phyloP scores from a whole-genome alignment of 192 early-diverging fungal genomes.

The Ambispora gerdemannii region DNA sequence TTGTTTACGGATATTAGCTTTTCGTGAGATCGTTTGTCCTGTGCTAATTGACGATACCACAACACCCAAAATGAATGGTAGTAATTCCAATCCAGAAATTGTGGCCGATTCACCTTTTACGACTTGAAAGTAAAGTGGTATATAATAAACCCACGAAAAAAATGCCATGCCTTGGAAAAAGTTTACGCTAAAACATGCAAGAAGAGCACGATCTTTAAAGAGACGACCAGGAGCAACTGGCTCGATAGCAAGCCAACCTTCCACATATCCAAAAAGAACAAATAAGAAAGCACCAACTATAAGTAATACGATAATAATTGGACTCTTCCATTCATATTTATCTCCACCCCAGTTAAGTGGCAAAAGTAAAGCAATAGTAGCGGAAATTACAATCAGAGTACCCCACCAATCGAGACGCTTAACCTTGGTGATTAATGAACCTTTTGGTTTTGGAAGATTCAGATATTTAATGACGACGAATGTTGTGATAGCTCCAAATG shows the following conservation, averaged over 20 bases:
- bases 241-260: slow-evolving; percentile 61
- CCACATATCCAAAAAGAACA: slow-evolving; percentile 55
- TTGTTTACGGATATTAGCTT: slow-evolving; percentile 56
- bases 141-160: slow-evolving; percentile 67
- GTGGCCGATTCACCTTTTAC: slow-evolving; percentile 72
- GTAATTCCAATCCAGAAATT: slow-evolving; percentile 64
- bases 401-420: slow-evolving; percentile 68
- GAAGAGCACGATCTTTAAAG: slow-evolving; percentile 58
- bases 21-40: slow-evolving; percentile 54
- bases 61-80: slow-evolving; percentile 74
- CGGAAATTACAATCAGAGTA: slow-evolving; percentile 43
- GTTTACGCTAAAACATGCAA: slow-evolving; percentile 57
- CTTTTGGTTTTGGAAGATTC: slow-evolving; percentile 54
- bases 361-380: slow-evolving; percentile 61
- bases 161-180: slow-evolving; percentile 65
- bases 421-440: slow-evolving; percentile 56
- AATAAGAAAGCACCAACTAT: slow-evolving; percentile 48
- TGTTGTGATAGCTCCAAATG: slow-evolving; percentile 68
- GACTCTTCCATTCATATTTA: slow-evolving; percentile 64
- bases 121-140: slow-evolving; percentile 82
- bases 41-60: slow-evolving; percentile 63
- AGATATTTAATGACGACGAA: slow-evolving; percentile 54
- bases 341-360: slow-evolving; percentile 74
- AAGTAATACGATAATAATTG: slow-evolving; percentile 57
- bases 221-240: slow-evolving; percentile 71